These are phyloP conservation scores for Hyphopichia burtonii DNA, from an alignment of 1,139 yeast genomes.

Conservation along the genomic window DNA sequence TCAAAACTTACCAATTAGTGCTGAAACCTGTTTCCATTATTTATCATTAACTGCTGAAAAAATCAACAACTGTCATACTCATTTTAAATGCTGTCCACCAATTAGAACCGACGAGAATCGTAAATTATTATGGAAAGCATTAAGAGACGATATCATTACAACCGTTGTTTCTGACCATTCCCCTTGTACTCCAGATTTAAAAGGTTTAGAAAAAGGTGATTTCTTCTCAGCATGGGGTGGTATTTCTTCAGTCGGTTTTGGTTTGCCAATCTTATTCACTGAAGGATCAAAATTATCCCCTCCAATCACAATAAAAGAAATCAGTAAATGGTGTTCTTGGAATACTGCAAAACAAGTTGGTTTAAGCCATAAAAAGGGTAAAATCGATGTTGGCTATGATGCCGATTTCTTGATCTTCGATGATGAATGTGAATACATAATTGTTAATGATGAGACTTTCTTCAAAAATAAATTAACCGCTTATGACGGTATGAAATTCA, in stretches of 20 bases:
- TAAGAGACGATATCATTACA: constrained; percentile 63
- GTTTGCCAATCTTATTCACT: constrained; percentile 76
- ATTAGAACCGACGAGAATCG: constrained; percentile 75
- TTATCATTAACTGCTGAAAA: constrained; percentile 73
- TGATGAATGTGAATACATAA: constrained; percentile 52
- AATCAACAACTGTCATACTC: constrained; percentile 73
- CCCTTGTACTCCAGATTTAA: constrained; percentile 91
- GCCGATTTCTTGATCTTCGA: constrained; percentile 88
- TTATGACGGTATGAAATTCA: constrained; percentile 66
- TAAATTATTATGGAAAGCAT: constrained; percentile 72
- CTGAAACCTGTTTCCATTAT: constrained; percentile 94
- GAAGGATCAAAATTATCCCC: constrained; percentile 60
- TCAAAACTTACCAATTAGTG: constrained; percentile 59
- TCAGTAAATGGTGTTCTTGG: constrained; percentile 73
- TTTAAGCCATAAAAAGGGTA: constrained; percentile 68
- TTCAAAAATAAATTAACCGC: constrained; percentile 90
- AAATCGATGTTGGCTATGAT: constrained; percentile 68
- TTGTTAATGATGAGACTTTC: constrained; percentile 58
- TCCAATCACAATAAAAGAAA: constrained; percentile 57
- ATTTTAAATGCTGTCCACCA: constrained; percentile 94
- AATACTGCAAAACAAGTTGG: constrained; percentile 90
- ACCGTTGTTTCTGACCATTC: constrained; percentile 94
- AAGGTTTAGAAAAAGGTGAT: constrained; percentile 79
- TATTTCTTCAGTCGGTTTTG: constrained; percentile 90
- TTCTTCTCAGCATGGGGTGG: constrained; percentile 97